These are phyloP conservation scores for Tolypocladium album DNA, from an alignment of 2,329 filamentous ascomycete genomes.

Conservation along the genomic window DNA sequence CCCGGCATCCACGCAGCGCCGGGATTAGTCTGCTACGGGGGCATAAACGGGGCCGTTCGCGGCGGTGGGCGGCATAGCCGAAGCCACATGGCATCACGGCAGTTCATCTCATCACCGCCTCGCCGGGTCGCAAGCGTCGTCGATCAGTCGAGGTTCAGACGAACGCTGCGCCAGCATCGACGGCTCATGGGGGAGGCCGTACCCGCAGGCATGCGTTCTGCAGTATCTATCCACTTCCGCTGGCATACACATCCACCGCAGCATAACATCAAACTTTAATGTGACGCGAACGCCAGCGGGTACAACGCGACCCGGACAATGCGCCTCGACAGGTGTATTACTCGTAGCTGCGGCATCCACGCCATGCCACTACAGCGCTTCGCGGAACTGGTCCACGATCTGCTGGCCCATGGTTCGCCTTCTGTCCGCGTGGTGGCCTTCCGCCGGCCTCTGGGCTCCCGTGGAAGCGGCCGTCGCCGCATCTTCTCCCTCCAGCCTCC, in stretches of 20 bases:
- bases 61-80: background rate
- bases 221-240: background rate
- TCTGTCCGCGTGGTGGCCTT: constrained; percentile 37
- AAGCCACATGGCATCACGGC: background rate
- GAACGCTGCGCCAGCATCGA: background rate
- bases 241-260: background rate
- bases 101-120: background rate
- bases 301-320: background rate
- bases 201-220: background rate
- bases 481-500: constrained; percentile 50
- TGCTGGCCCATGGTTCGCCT: constrained; percentile 51
- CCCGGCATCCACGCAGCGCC: background rate
- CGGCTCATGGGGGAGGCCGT: background rate
- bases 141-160: background rate
- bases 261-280: background rate
- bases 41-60: background rate
- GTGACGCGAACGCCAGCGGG: background rate
- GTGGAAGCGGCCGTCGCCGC: constrained; percentile 29
- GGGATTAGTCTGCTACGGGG: background rate
- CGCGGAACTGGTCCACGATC: constrained; percentile 48
- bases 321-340: background rate
- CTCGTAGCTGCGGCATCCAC: background rate
- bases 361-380: constrained; percentile 18
- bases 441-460: constrained; percentile 32
- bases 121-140: background rate